phyloP scores from a whole-genome alignment of 2,329 filamentous ascomycete species.

The Cucurbitaria berberidis region DNA sequence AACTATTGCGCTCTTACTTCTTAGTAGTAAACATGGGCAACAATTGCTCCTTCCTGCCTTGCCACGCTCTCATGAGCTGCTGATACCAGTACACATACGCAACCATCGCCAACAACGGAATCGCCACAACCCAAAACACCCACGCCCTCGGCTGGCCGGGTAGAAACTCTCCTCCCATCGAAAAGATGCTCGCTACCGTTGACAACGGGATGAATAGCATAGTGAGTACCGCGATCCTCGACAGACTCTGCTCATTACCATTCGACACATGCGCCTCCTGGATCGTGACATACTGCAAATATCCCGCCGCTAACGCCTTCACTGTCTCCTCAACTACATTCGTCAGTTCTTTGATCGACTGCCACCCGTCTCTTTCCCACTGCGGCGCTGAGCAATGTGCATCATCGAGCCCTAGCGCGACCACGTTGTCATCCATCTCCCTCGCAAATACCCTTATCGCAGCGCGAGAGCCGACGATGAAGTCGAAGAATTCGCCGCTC shows the following conservation, averaged over 20 bases:
- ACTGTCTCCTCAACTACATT: not conserved
- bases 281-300: conserved; percentile 12
- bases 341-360: conserved; percentile 3
- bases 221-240: conserved; percentile 8
- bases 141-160: conserved; percentile 6
- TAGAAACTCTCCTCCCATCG: conserved; percentile 11
- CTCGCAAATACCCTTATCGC: conserved; percentile 10
- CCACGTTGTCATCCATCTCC: conserved; percentile 13
- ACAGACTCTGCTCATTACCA: conserved; percentile 6
- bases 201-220: conserved; percentile 17
- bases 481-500: conserved; percentile 11
- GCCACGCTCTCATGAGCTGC: not conserved
- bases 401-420: conserved; percentile 1
- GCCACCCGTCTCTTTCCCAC: conserved; percentile 15
- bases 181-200: conserved; percentile 9
- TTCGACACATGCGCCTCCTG: conserved; percentile 13
- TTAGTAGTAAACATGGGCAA: not conserved
- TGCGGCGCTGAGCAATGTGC: not conserved
- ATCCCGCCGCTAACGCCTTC: conserved; percentile 4
- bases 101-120: conserved; percentile 2
- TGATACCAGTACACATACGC: not conserved
- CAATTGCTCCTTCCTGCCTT: not conserved
- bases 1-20: not conserved
- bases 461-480: conserved; percentile 8
- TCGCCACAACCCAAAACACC: conserved; percentile 9